Percentiles rank a stretch among this genome's conserved stretches.
These are phyloP conservation scores for Ormosia semicastrata DNA, from an alignment of 306 rosid species.

Conservation along the genomic window DNA sequence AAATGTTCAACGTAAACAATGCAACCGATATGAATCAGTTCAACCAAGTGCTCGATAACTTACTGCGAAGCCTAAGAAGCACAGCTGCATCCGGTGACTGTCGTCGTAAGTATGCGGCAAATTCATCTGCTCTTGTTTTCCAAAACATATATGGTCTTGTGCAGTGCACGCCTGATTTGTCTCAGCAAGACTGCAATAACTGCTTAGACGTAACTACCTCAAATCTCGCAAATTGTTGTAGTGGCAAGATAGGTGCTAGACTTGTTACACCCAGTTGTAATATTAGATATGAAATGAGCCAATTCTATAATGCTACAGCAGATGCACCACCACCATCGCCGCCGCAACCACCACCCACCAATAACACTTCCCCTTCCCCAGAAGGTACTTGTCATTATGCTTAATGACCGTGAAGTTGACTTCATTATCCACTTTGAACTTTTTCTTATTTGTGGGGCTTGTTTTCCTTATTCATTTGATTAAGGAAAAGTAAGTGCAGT, in stretches of 20 bases:
- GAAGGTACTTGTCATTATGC: not conserved
- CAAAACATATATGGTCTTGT: slow-evolving; percentile 10
- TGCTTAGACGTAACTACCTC: not conserved
- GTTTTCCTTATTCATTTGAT: no score
- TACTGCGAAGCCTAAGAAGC: not conserved
- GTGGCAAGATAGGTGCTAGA: not conserved
- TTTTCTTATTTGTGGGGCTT: no score
- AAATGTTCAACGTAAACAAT: not conserved
- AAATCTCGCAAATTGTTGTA: not conserved
- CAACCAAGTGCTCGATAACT: not conserved
- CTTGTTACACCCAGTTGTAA: slow-evolving; percentile 10
- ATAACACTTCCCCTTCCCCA: not conserved
- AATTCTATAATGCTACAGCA: not conserved
- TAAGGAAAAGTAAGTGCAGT: no score
- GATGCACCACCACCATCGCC: not conserved
- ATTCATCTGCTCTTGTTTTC: not conserved
- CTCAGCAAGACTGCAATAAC: not conserved
- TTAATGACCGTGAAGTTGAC: no score
- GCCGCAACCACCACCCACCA: not conserved
- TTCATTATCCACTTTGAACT: no score
- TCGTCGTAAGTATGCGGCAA: slow-evolving; percentile 15
- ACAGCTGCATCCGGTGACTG: slow-evolving; percentile 19
- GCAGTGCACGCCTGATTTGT: slow-evolving; percentile 40
- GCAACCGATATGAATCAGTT: not conserved
- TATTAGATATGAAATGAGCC: not conserved